Conservation (phyloP, 441 rosid species). For the Gossypium trilobum region DNA sequence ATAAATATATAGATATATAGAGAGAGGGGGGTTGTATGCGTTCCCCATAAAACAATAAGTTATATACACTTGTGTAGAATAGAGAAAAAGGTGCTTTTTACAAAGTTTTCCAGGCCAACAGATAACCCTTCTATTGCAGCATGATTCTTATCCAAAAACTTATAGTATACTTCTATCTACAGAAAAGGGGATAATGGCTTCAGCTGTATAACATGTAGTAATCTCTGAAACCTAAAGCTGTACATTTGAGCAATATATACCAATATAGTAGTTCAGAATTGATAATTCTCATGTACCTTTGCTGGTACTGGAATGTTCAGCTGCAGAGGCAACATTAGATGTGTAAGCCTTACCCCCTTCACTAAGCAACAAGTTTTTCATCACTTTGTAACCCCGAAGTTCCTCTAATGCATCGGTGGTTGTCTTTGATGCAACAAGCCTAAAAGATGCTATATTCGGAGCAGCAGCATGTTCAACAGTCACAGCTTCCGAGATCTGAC, state of each 20-base stretch:
- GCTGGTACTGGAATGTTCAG: slow-evolving; percentile 15
- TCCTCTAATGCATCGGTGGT: slow-evolving; percentile 89
- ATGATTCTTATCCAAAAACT: neutral
- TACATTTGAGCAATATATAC: slow-evolving; percentile 23
- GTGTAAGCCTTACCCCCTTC: slow-evolving; percentile 31
- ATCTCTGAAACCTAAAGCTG: slow-evolving; percentile 16
- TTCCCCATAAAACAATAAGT: neutral
- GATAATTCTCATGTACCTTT: slow-evolving; percentile 14
- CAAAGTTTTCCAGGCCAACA: slow-evolving; percentile 12
- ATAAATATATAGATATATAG: no score
- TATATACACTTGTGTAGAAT: slow-evolving; percentile 4
- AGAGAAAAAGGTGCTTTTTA: neutral
- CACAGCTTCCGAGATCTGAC: slow-evolving; percentile 17
- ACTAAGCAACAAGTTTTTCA: slow-evolving; percentile 49
- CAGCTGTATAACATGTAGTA: slow-evolving; percentile 8
- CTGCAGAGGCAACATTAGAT: slow-evolving; percentile 5
- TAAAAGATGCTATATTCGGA: slow-evolving; percentile 32
- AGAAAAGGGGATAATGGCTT: neutral
- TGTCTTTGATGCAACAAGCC: slow-evolving; percentile 44
- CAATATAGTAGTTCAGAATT: slow-evolving; percentile 7
- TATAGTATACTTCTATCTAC: neutral
- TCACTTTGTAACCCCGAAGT: slow-evolving; percentile 55
- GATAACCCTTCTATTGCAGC: neutral
- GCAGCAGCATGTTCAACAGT: slow-evolving; percentile 27
- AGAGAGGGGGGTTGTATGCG: neutral